Evolutionary conservation across 2,329 filamentous ascomycete genomes (phyloP).

Genomic region (Coniochaeta sp.): DNA sequence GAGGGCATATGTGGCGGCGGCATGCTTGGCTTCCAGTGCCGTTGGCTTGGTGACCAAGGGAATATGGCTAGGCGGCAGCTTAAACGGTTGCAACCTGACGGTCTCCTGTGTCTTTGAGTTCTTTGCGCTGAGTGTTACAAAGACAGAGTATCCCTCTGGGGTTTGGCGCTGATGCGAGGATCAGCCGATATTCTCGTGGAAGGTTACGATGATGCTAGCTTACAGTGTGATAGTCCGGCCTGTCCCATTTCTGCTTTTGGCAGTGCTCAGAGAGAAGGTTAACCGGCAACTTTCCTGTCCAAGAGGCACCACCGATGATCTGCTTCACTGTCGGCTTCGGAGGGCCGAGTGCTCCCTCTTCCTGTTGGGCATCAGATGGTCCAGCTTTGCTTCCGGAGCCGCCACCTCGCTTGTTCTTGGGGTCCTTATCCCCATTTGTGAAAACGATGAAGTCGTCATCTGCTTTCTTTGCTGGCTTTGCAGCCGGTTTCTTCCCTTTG

Average conservation of each 20-base stretch:
- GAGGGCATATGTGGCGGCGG: constrained; percentile 83
- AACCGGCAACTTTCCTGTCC: constrained; percentile 94
- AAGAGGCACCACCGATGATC: constrained; percentile 87
- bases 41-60: constrained; percentile 70
- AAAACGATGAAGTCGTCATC: constrained; percentile 50
- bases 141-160: constrained; percentile 67
- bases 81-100: constrained; percentile 71
- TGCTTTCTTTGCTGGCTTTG: constrained; percentile 19
- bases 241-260: constrained; percentile 93
- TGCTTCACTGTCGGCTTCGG: constrained; percentile 64
- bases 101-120: constrained; percentile 80
- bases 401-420: constrained; percentile 35
- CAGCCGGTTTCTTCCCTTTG: constrained; percentile 17
- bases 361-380: constrained; percentile 2
- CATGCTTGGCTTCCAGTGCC: constrained; percentile 85
- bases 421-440: constrained; percentile 50
- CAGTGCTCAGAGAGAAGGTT: constrained; percentile 92
- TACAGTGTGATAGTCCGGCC: constrained; percentile 83
- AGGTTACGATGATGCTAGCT: constrained; percentile 14
- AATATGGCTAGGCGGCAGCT: constrained; percentile 68
- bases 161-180: constrained; percentile 46
- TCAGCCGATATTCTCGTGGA: neutral
- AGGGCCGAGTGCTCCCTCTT: constrained; percentile 28
- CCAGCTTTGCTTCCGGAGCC: neutral
- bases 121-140: constrained; percentile 68